Evolutionary conservation across 768 basidiomycete genomes (phyloP).

Genomic region (Trametes punicea): DNA sequence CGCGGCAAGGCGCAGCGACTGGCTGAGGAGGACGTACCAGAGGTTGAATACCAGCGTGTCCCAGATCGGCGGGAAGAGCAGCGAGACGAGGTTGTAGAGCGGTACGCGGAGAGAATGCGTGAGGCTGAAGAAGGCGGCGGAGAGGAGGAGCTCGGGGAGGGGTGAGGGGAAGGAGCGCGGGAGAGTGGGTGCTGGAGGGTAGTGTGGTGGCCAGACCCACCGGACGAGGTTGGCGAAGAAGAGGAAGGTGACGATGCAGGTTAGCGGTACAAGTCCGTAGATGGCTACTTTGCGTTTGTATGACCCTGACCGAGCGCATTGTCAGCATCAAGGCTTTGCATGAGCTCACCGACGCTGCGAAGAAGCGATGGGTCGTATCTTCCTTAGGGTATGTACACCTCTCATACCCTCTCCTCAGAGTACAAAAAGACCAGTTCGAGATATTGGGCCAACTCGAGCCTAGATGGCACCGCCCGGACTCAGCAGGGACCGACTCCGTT

Average conservation of each 20-base stretch:
- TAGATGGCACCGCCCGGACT: too few relatives aligned
- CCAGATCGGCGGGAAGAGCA: slow-evolving; percentile 31
- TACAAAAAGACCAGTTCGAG: too few relatives aligned
- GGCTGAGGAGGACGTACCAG: slow-evolving; percentile 49
- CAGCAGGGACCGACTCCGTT: too few relatives aligned
- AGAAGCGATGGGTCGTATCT: too few relatives aligned
- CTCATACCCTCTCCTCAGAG: too few relatives aligned
- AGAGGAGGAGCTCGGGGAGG: slow-evolving; percentile 59
- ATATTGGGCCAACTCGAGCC: too few relatives aligned
- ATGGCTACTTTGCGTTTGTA: slow-evolving; percentile 52
- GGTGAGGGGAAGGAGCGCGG: slow-evolving; percentile 55
- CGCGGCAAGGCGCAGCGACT: slow-evolving; percentile 51
- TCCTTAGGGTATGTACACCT: too few relatives aligned
- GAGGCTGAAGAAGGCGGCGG: slow-evolving; percentile 59
- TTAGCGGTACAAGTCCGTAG: slow-evolving; percentile 59
- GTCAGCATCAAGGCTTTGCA: slow-evolving; percentile 7
- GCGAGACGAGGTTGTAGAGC: slow-evolving; percentile 38
- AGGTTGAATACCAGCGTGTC: slow-evolving; percentile 38
- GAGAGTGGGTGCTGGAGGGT: slow-evolving; percentile 29
- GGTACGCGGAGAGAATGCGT: slow-evolving; percentile 52
- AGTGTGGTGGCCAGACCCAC: slow-evolving; percentile 43
- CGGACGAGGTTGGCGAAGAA: slow-evolving; percentile 49
- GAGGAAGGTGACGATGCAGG: slow-evolving; percentile 45
- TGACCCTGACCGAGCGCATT: slow-evolving; percentile 46
- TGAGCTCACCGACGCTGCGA: too few relatives aligned